Percentiles rank a stretch among this genome's conserved stretches.
phyloP scores from a whole-genome alignment of 2,329 filamentous ascomycete genomes.

The Sordariomycetes sp. region DNA sequence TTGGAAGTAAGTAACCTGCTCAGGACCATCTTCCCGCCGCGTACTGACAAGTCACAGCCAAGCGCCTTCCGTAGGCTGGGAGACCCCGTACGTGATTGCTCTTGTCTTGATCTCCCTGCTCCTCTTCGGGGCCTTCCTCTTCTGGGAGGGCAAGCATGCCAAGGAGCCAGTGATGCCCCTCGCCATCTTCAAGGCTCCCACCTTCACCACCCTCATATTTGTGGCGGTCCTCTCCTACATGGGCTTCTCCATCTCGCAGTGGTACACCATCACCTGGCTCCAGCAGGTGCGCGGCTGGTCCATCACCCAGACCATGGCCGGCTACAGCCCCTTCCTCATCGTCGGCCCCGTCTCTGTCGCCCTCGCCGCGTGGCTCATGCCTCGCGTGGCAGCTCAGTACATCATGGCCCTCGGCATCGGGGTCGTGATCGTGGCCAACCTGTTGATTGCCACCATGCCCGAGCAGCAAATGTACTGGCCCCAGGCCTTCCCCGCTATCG shows the following conservation, averaged over 20 bases:
- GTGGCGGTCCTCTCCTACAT: constrained; percentile 44
- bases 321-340: constrained; percentile 31
- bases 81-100: constrained; percentile 39
- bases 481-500: constrained; percentile 47
- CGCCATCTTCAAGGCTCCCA: constrained; percentile 26
- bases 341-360: constrained; percentile 32
- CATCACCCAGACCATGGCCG: constrained; percentile 31
- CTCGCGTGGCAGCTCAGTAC: constrained; percentile 23
- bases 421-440: constrained; percentile 29
- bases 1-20: constrained; percentile 33
- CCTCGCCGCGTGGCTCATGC: constrained; percentile 29
- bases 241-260: constrained; percentile 42
- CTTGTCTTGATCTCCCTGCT: constrained; percentile 46
- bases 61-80: constrained; percentile 49
- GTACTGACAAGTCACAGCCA: constrained; percentile 20
- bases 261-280: constrained; percentile 39
- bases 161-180: constrained; percentile 44
- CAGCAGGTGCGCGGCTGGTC: constrained; percentile 27
- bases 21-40: background rate
- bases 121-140: constrained; percentile 43
- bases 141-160: constrained; percentile 36
- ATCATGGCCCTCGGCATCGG: constrained; percentile 34
- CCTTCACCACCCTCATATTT: constrained; percentile 29
- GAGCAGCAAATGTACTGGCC: constrained; percentile 52
- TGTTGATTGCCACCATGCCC: constrained; percentile 35